Base-by-base conservation (phyloP, 2,329 filamentous ascomycete species). In the Aspergillus hortae region DNA sequence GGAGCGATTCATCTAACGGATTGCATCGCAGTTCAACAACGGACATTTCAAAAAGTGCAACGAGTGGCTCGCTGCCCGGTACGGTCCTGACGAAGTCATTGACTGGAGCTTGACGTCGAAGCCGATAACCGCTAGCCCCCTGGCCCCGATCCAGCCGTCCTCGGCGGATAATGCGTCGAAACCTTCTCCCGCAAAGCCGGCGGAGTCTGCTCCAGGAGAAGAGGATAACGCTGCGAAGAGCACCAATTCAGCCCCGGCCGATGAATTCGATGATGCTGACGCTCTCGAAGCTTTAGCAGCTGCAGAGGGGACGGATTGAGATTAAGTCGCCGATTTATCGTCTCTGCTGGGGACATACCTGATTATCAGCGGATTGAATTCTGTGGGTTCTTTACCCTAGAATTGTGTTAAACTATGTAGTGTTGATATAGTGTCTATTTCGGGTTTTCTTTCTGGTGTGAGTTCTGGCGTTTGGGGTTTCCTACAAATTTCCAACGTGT, bases 31-130 rank as follows among this genome's bases (percentile, higher is more conserved):
- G 70, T 72, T 77, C 35, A 64, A 66, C 42, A 74, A 75, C 41
- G 70, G 68, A 17, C 74, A 76, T 61, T 77, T 77, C 61, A 75
- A 73, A 56, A 75, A 76, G 56, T 74, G 76, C 65, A 75, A 80
- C 47, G 59, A 71, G 27, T 99, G 94, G 94, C 77, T 99, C 19
- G 76, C 81, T 48, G 71, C 80, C 60, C 80, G 88, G 52, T 96
- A 97, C 70, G 94, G 94, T 0, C 76, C 81, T n/a, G 87, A 86
- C 3, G 87, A 83, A 1, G 82, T 85, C 63, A 91, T 99, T 62
- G 87, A 97, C 69, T 99, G 94, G 92, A 85, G 87, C 66, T 66
- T 87, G 54, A 76, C 81, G 44, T 62, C 69, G 4, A 58, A 54
- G 27, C 46, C 49, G 14, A 62, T 54, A 19, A 51, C 46, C 53